Evolutionary conservation across 768 basidiomycete species (phyloP).

Genomic region (Thelephora aurantiotincta): DNA sequence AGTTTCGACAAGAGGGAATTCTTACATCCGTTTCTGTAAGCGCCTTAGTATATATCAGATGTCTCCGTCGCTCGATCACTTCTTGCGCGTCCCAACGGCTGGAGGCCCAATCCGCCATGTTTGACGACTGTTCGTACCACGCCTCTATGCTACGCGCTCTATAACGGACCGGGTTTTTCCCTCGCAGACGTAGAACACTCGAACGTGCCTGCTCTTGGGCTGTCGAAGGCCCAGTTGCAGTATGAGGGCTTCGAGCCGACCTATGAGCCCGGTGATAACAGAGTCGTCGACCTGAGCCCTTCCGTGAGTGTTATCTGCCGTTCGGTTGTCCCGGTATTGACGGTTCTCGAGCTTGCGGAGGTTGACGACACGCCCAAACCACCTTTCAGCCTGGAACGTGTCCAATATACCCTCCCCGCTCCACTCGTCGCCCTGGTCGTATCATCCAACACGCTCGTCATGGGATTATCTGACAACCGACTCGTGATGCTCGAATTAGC

Average conservation of each 20-base stretch:
- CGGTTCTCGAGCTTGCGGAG: no score
- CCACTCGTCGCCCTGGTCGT: constrained; percentile 73
- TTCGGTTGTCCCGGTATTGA: no score
- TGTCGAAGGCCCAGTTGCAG: constrained; percentile 39
- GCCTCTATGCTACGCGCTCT: constrained; percentile 1
- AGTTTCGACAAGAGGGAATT: background rate
- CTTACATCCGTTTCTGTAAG: background rate
- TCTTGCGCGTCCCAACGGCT: background rate
- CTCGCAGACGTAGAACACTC: constrained; percentile 77
- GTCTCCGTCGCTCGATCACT: background rate
- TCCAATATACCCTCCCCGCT: constrained; percentile 82
- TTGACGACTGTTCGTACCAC: constrained; percentile 25
- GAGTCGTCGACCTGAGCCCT: constrained; percentile 22
- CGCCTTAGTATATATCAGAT: background rate
- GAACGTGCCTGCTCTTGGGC: constrained; percentile 30
- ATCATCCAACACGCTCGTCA: constrained; percentile 75
- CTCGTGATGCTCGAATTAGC: constrained; percentile 85
- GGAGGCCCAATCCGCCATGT: constrained; percentile 14
- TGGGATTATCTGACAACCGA: constrained; percentile 64
- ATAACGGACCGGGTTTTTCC: constrained; percentile 3
- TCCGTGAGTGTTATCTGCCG: constrained; percentile 9
- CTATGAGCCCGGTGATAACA: constrained; percentile 34
- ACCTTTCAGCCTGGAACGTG: constrained; percentile 74
- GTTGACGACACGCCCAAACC: constrained; percentile 20
- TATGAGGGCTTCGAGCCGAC: constrained; percentile 86